Base-by-base conservation (phyloP, 2,329 filamentous ascomycete genomes). In the Herpomyces periplanetae region DNA sequence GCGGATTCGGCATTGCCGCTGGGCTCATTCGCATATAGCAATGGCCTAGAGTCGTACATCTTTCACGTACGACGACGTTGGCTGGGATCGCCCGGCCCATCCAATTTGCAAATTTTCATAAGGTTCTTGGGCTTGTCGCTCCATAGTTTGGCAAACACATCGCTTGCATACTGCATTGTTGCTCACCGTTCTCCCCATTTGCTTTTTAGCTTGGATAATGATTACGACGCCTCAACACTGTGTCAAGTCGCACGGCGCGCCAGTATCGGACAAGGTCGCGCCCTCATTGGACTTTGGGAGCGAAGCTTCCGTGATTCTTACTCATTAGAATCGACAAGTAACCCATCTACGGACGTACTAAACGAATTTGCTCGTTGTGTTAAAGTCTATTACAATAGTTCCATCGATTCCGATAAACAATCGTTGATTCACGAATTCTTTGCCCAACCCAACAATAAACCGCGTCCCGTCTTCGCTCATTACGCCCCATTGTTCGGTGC, bases 161-260 rank as follows among this genome's bases (percentile, higher is more conserved):
- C 58, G 2, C 47, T 80, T 1, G 66, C 66, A 1, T 75, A 69
- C 37, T 51, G 62, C 5, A 49, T 71, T 2, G 51, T 59, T 2
- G 60, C 53, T 1, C 51, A 66, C 34, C 45, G 51, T 19, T 28
- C 45, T 18, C 54, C 57, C 0, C 13, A 27, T 0, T 23, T 28
- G 2, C 40, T 71, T 3, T 34, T 43, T 5, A 34, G 38, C 0
- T 44, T 75, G 4, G 66, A 75, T 40, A 66, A 80, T 38, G 44
- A 50, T 27, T 52, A 66, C 18, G 68, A 80, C 35, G 65, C 68
- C 5, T 51, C 54, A 11, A 58, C 65, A 5, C 48, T 65, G 17
- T 80, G 66, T 38, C 57, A 62, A n/a, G 66, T 80, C 7, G 64
- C 60, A 6, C 47, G 64, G 0, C 50, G 66, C 8, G 65, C 66